phyloP scores from a whole-genome alignment of 805 yeast species.

The Ogataea philodendri region DNA sequence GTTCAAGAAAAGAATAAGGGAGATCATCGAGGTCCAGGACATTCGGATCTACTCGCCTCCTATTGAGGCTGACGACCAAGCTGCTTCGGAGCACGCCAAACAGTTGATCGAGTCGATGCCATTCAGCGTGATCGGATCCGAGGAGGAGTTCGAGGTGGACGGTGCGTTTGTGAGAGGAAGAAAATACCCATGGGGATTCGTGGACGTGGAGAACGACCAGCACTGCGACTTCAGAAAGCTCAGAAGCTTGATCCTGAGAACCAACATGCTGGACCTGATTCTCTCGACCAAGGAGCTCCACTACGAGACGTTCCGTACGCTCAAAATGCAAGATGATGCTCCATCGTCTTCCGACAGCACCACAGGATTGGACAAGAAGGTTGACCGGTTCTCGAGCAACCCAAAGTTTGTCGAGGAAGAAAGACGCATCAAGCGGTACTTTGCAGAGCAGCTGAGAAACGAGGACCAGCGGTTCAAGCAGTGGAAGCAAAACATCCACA shows the following conservation, averaged over 20 bases:
- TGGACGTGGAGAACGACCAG: slow-evolving; percentile 80
- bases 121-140: slow-evolving; percentile 78
- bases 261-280: slow-evolving; percentile 79
- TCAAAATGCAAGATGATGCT: slow-evolving; percentile 53
- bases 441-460: slow-evolving; percentile 93
- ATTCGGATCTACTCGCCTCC: slow-evolving; percentile 85
- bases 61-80: slow-evolving; percentile 68
- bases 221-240: slow-evolving; percentile 85
- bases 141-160: slow-evolving; percentile 61
- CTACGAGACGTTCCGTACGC: slow-evolving; percentile 73
- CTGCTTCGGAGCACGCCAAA: slow-evolving; percentile 76
- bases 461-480: slow-evolving; percentile 97
- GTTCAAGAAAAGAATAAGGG: slow-evolving; percentile 75
- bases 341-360: slow-evolving; percentile 17
- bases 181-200: slow-evolving; percentile 88
- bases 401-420: slow-evolving; percentile 97
- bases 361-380: slow-evolving; percentile 25
- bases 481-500: slow-evolving; percentile 96
- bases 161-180: slow-evolving; percentile 74
- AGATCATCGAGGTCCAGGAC: slow-evolving; percentile 78
- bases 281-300: slow-evolving; percentile 78
- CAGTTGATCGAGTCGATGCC: slow-evolving; percentile 84
- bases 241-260: slow-evolving; percentile 74
- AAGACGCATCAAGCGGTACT: slow-evolving; percentile 86
- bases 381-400: slow-evolving; percentile 54